Percentiles rank a stretch among this genome's conserved stretches.
phyloP scores from a whole-genome alignment of 176 grass and related monocot genomes.

The Carex myosuroides region DNA sequence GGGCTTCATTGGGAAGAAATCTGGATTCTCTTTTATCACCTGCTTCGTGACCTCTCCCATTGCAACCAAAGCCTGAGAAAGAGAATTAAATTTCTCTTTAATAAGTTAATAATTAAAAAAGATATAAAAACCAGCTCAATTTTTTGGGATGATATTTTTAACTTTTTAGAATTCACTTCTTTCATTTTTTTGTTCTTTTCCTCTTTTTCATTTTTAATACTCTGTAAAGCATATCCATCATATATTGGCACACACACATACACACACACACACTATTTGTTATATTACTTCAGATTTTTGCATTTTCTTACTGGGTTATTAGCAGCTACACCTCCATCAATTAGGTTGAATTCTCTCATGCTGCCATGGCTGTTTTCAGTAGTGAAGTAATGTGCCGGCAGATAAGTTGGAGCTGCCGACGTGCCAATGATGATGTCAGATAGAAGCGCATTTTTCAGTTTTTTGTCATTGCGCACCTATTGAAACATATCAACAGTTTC shows the following conservation, averaged over 20 bases:
- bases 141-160: background rate
- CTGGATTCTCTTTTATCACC: conserved; percentile 65
- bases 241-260: too few species aligned
- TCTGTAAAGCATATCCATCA: background rate
- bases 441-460: conserved; percentile 47
- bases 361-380: conserved; percentile 46
- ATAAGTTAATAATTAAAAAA: background rate
- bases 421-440: conserved; percentile 88
- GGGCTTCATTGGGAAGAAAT: conserved; percentile 83
- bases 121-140: background rate
- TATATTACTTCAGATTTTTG: background rate
- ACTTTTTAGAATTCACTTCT: background rate
- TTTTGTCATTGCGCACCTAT: conserved; percentile 40
- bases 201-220: background rate
- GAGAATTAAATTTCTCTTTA: background rate
- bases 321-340: conserved; percentile 75
- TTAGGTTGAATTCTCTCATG: conserved; percentile 71
- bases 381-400: conserved; percentile 68
- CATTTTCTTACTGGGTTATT: conserved; percentile 62
- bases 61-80: conserved; percentile 69
- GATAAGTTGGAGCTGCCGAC: conserved; percentile 75
- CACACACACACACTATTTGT: background rate
- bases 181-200: background rate
- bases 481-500: background rate
- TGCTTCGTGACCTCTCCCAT: conserved; percentile 72